Conservation (phyloP, 768 basidiomycete genomes). For the Exidia glandulosa region DNA sequence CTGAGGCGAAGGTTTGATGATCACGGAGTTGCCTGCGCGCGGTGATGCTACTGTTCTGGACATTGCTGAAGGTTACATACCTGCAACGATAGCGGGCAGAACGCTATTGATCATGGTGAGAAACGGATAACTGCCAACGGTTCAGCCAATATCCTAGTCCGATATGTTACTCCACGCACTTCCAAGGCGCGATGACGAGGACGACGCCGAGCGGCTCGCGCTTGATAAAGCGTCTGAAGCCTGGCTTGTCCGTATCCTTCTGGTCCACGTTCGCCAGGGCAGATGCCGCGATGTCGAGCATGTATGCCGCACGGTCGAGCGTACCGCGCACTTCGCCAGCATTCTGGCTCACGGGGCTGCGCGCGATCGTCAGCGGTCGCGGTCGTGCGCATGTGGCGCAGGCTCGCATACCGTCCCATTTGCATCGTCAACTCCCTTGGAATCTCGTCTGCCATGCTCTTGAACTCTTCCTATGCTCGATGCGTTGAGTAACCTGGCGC, state of each 20-base stretch:
- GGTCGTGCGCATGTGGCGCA: neutral
- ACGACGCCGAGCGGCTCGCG: slow-evolving; percentile 80
- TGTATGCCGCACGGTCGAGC: slow-evolving; percentile 69
- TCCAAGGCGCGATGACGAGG: slow-evolving; percentile 86
- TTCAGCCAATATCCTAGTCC: neutral
- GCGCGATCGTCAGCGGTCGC: neutral
- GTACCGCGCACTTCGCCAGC: slow-evolving; percentile 74
- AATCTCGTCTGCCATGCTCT: slow-evolving; percentile 45
- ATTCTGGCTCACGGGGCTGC: slow-evolving; percentile 67
- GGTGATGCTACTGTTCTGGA: neutral
- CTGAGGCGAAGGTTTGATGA: slow-evolving; percentile 95
- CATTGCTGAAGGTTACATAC: neutral
- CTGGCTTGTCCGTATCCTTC: slow-evolving; percentile 68
- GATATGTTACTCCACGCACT: slow-evolving; percentile 37
- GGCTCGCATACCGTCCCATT: slow-evolving; percentile 70
- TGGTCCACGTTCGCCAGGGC: slow-evolving; percentile 66
- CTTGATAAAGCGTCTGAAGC: slow-evolving; percentile 74
- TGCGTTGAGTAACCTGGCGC: slow-evolving; percentile 4
- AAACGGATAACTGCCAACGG: slow-evolving; percentile 61
- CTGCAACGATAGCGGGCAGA: slow-evolving; percentile 78
- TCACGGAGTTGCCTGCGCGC: slow-evolving; percentile 63
- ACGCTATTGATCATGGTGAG: slow-evolving; percentile 86
- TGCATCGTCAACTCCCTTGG: slow-evolving; percentile 70
- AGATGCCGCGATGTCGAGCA: slow-evolving; percentile 72
- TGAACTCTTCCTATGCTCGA: slow-evolving; percentile 38